These are phyloP conservation scores for Naganishia liquefaciens DNA, from an alignment of 1,284 basidiomycete species.

Conservation along the genomic window DNA sequence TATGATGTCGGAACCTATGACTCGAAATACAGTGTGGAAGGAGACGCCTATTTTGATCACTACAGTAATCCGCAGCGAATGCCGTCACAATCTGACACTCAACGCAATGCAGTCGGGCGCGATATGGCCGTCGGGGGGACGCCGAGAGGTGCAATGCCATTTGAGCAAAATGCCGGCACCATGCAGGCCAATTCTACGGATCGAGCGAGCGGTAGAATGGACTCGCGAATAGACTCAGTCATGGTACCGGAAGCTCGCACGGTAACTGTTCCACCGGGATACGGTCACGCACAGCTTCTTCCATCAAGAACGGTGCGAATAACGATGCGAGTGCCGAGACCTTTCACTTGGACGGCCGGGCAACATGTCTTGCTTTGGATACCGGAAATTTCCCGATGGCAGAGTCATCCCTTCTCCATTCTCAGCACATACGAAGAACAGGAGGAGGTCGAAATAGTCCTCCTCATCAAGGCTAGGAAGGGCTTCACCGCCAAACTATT, in stretches of 20 bases:
- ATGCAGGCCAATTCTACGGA: not conserved
- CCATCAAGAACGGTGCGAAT: conserved; percentile 76
- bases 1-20: conserved; percentile 26
- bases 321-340: conserved; percentile 65
- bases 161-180: not conserved
- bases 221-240: conserved; percentile 3
- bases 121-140: too few species aligned
- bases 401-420: conserved; percentile 80
- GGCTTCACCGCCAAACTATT: conserved; percentile 77
- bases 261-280: conserved; percentile 52
- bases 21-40: conserved; percentile 20
- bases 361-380: conserved; percentile 65
- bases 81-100: not conserved
- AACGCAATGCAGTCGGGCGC: conserved; percentile 3
- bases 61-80: conserved; percentile 5
- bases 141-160: not conserved
- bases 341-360: conserved; percentile 71
- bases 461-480: conserved; percentile 72
- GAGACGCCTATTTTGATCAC: conserved; percentile 14
- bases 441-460: conserved; percentile 64
- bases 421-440: conserved; percentile 65
- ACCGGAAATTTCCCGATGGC: conserved; percentile 67
- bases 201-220: not conserved
- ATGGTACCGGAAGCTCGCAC: conserved; percentile 5
- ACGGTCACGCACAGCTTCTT: conserved; percentile 73